Percentiles rank a stretch among this genome's conserved stretches.
phyloP scores from a whole-genome alignment of 2,329 filamentous ascomycete species.

The Pyrenophora teres region DNA sequence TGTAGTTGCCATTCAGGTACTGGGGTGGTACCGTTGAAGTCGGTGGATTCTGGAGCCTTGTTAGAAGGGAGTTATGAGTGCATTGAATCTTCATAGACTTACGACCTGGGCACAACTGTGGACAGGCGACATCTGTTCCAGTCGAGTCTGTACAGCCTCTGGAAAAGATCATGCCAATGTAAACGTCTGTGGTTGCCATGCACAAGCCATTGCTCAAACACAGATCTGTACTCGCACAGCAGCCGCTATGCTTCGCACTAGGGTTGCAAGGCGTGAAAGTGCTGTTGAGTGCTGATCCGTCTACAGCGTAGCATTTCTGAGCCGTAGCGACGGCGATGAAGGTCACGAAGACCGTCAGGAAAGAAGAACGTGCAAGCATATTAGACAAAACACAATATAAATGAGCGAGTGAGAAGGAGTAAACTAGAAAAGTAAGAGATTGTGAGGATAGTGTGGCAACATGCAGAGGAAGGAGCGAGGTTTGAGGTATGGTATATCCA shows the following conservation, averaged over 20 bases:
- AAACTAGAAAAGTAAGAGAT: constrained; percentile 5
- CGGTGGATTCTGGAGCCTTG: constrained; percentile 3
- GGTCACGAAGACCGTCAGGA: constrained; percentile 20
- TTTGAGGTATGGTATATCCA: constrained; percentile 1
- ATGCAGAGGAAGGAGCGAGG: no score
- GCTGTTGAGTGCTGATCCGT: constrained; percentile 35
- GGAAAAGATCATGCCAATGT: constrained; percentile 42
- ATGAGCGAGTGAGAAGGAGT: constrained; percentile 5
- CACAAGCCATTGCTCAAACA: constrained; percentile 43
- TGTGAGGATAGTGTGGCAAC: background rate
- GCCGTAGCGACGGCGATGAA: constrained; percentile 20
- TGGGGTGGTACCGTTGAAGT: constrained; percentile 21
- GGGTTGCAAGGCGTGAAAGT: constrained; percentile 40
- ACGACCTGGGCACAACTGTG: constrained; percentile 39
- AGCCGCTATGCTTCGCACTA: constrained; percentile 37
- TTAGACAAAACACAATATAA: constrained; percentile 20
- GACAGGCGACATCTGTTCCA: constrained; percentile 35
- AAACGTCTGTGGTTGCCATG: constrained; percentile 36
- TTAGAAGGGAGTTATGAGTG: constrained; percentile 8
- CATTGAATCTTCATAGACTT: constrained; percentile 11
- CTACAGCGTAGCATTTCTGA: constrained; percentile 39
- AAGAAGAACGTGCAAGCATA: constrained; percentile 21
- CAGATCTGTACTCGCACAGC: constrained; percentile 42
- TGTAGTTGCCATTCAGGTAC: constrained; percentile 42
- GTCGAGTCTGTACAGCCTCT: constrained; percentile 44